A percentile compares a stretch with the other conserved stretches of the same genome.
Evolutionary conservation across 495 filamentous ascomycete species (phyloP).

Genomic region (Stereocaulon alpinum): DNA sequence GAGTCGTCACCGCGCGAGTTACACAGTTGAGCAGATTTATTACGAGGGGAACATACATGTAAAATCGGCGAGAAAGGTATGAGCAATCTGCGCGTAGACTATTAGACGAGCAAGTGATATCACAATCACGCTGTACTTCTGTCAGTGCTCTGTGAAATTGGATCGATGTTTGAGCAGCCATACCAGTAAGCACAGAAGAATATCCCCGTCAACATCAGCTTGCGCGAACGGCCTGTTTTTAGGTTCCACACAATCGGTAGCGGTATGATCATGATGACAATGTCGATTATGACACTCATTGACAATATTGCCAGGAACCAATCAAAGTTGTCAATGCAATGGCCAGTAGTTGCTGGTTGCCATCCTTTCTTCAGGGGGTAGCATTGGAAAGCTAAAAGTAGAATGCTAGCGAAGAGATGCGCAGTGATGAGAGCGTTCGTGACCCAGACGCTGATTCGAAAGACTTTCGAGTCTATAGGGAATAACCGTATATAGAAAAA

Average conservation of each 20-base stretch:
- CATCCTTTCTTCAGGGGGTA: neutral
- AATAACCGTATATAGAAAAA: conserved; percentile 4
- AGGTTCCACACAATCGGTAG: neutral
- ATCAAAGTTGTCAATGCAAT: neutral
- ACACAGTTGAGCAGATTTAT: too few species aligned
- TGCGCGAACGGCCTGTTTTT: neutral
- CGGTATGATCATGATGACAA: conserved; percentile 1
- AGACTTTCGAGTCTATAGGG: neutral
- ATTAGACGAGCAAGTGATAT: neutral
- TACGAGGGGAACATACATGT: neutral
- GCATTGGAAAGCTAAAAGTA: neutral
- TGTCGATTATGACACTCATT: neutral
- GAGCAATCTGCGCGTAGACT: neutral
- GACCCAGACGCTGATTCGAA: neutral
- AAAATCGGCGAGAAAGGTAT: neutral
- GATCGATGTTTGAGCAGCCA: neutral
- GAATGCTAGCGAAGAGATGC: neutral
- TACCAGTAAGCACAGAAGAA: conserved; percentile 8
- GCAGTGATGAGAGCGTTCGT: neutral
- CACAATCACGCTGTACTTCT: neutral
- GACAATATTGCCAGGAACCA: neutral
- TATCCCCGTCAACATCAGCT: neutral
- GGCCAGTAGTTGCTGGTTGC: neutral
- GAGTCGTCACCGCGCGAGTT: neutral
- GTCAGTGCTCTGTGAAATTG: neutral